Percentiles rank a stretch among this genome's conserved stretches.
phyloP scores from a whole-genome alignment of 306 rosid species.

The Chamaecrista fasciculata region DNA sequence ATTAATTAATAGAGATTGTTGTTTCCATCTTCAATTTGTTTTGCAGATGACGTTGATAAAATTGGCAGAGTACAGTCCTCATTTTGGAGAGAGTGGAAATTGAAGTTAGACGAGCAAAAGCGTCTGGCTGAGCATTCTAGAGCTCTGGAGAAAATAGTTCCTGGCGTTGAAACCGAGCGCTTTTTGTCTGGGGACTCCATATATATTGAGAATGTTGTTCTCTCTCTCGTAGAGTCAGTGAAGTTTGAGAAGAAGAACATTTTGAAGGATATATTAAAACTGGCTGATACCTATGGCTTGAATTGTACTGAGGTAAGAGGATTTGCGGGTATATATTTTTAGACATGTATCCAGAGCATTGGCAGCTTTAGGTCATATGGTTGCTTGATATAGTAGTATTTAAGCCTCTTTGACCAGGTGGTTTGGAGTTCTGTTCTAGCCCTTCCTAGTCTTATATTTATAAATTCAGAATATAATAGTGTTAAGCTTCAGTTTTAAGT shows the following conservation, averaged over 20 bases:
- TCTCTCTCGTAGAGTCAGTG: slow-evolving; percentile 75
- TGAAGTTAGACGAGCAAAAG: slow-evolving; percentile 86
- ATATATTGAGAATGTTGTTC: slow-evolving; percentile 65
- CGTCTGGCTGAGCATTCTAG: slow-evolving; percentile 78
- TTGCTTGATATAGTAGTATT: not conserved
- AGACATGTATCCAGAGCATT: slow-evolving; percentile 17
- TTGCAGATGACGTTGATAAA: slow-evolving; percentile 68
- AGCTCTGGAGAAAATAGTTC: slow-evolving; percentile 72
- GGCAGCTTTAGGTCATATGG: not conserved
- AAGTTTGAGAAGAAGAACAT: slow-evolving; percentile 72
- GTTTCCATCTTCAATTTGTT: slow-evolving; percentile 10
- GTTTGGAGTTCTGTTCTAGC: slow-evolving; percentile 9
- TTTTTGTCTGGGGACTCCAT: slow-evolving; percentile 75
- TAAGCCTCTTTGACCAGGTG: slow-evolving; percentile 6
- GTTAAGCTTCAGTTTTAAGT: slow-evolving; percentile 16
- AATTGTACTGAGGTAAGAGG: slow-evolving; percentile 65
- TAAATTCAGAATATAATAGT: not conserved
- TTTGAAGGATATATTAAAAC: slow-evolving; percentile 67
- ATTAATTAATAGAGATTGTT: not conserved
- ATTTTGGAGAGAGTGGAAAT: slow-evolving; percentile 98
- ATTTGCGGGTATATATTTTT: slow-evolving; percentile 25
- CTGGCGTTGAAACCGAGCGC: slow-evolving; percentile 86
- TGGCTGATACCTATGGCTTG: slow-evolving; percentile 80
- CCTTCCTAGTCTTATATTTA: slow-evolving; percentile 4
- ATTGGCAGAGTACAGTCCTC: slow-evolving; percentile 79